A percentile compares a stretch with the other conserved stretches of the same genome.
Conservation (phyloP, 148 eudicot genomes). For the Amaranthus hypochondriacus region DNA sequence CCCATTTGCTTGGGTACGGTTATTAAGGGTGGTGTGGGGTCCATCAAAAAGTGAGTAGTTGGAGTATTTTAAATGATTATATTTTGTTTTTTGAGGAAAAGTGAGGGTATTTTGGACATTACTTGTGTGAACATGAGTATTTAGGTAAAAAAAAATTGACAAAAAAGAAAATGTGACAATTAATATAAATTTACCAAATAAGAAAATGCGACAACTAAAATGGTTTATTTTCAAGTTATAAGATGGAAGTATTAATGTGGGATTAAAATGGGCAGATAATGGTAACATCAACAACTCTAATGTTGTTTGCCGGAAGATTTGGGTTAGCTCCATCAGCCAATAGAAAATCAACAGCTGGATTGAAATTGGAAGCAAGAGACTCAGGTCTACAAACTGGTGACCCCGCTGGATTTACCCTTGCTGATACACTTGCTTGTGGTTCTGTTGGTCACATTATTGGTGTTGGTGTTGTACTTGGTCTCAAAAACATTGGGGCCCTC, state of each 20-base stretch:
- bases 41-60: no score
- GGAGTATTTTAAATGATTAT: no score
- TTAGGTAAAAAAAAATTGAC: no score
- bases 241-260: background rate
- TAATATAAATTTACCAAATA: no score
- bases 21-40: no score
- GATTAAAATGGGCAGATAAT: slow-evolving; percentile 50
- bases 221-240: no score
- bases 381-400: slow-evolving; percentile 96
- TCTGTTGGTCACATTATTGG: slow-evolving; percentile 91
- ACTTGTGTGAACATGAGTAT: no score
- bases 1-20: no score
- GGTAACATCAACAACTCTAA: slow-evolving; percentile 81
- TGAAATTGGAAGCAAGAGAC: slow-evolving; percentile 80
- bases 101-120: no score
- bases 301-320: slow-evolving; percentile 93
- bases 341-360: slow-evolving; percentile 88
- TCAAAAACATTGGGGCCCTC: slow-evolving; percentile 81
- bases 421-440: slow-evolving; percentile 95
- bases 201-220: no score
- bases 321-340: slow-evolving; percentile 98
- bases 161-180: no score
- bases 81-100: no score
- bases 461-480: slow-evolving; percentile 98
- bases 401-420: slow-evolving; percentile 97